Evolutionary conservation across 2,329 filamentous ascomycete genomes (phyloP), one percentile per base, ranked within the genome.

Genomic region (Aspergillus eucalypticola): DNA sequence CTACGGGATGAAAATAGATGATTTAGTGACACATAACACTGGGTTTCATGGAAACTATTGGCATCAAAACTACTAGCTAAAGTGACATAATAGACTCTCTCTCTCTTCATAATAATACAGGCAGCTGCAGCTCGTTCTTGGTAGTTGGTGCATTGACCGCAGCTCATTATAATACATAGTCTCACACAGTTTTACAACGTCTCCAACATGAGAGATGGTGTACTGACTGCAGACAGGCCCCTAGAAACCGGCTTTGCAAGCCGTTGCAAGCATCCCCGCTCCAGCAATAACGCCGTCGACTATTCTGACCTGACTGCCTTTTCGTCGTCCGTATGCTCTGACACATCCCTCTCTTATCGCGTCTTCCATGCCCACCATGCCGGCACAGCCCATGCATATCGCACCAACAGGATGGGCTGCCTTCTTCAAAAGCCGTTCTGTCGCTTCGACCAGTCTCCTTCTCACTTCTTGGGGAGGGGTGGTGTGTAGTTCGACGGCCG

Each of bases 311-410:
- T 79, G 78, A 57, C 79, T 76, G 0, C 85, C 89, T 49, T 82
- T 80, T 10, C 82, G 76, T n/a, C 82, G 74, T 1, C 90, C 90
- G 58, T 89, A 82, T 53, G 85, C 81, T 60, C 90, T 86, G 0
- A 84, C 69, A 38, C 90, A 89, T 0, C 89, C 89, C 46, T 84
- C 82, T 35, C 88, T 83, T 41, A 97, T 92, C 60, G 88, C 88
- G 42, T 86, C 81, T 67, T 95, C 90, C 77, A 97, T 83, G 0
- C 92, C 93, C 1, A 89, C 88, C 93, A 97, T 96, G 0, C 92
- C 93, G 2, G 91, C 93, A 73, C 93, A 97, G 0, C 93, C 93
- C 80, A 97, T 84, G 69, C 91, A 90, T 7, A 97, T 85, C 23
- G 88, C 90, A 4, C 82, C 80, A 0, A 93, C 84, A 3, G 81